phyloP scores from a whole-genome alignment of 371 early-diverging fungal species.

The Zychaea mexicana region DNA sequence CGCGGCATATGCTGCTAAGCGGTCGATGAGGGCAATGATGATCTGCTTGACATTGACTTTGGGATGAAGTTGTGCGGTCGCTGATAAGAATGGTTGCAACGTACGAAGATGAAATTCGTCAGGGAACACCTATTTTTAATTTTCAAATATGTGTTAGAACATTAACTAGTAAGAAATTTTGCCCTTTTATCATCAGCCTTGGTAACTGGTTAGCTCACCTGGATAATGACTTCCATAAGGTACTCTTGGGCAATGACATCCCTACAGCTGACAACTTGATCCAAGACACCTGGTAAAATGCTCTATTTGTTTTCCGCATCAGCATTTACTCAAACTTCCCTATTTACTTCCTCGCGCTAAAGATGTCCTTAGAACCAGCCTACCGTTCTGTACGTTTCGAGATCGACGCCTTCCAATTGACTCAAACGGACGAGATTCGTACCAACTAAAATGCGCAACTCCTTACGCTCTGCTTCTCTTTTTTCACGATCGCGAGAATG shows the following conservation, averaged over 20 bases:
- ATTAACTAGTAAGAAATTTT: no score
- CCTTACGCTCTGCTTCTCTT: conserved; percentile 92
- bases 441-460: conserved; percentile 92
- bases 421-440: conserved; percentile 91
- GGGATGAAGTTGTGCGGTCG: conserved; percentile 89
- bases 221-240: conserved; percentile 96
- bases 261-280: conserved; percentile 93
- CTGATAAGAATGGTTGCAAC: conserved; percentile 83
- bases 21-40: conserved; percentile 90
- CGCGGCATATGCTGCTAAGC: conserved; percentile 59
- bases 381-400: conserved; percentile 78
- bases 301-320: conserved; percentile 30
- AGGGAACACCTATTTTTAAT: conserved; percentile 90
- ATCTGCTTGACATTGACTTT: conserved; percentile 93
- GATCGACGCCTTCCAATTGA: conserved; percentile 85
- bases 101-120: conserved; percentile 96
- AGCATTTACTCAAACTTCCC: not conserved
- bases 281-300: conserved; percentile 89
- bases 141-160: no score
- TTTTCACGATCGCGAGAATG: conserved; percentile 91
- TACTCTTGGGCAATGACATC: conserved; percentile 98
- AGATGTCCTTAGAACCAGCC: not conserved
- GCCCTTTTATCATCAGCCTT: not conserved
- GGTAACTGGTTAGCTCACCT: conserved; percentile 53
- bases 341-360: not conserved